Conservation (phyloP, 1,139 yeast species). For the Yamadazyma diddensiae region DNA sequence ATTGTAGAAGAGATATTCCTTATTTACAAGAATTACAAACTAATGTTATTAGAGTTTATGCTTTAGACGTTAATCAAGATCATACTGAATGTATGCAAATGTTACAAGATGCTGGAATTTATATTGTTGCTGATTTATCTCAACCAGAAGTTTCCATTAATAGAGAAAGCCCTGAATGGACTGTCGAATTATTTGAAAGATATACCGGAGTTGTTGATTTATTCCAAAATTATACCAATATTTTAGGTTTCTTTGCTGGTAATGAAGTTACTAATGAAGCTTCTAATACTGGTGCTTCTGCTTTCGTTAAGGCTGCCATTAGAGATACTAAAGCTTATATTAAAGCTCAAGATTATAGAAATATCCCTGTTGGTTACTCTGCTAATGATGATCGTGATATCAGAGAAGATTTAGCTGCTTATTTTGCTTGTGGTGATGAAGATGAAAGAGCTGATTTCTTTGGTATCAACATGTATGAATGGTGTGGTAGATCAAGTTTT, state of each 20-base stretch:
- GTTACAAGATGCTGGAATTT: constrained; percentile 85
- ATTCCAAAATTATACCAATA: constrained; percentile 77
- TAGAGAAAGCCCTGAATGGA: constrained; percentile 76
- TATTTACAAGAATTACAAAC: constrained; percentile 74
- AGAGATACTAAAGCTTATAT: constrained; percentile 90
- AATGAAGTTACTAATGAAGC: constrained; percentile 71
- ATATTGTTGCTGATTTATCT: constrained; percentile 82
- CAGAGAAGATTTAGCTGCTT: constrained; percentile 75
- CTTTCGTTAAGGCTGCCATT: constrained; percentile 86
- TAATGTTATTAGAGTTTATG: constrained; percentile 72
- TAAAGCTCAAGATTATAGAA: constrained; percentile 60
- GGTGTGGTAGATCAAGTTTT: constrained; percentile 82
- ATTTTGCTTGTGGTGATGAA: constrained; percentile 69
- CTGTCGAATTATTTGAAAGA: constrained; percentile 61
- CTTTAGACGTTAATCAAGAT: constrained; percentile 66
- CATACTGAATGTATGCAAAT: constrained; percentile 89
- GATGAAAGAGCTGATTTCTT: constrained; percentile 81
- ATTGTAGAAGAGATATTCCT: constrained; percentile 77
- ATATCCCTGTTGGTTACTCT: constrained; percentile 88
- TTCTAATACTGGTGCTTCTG: constrained; percentile 59
- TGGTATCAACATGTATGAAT: constrained; percentile 87
- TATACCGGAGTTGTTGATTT: constrained; percentile 82
- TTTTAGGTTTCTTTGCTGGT: constrained; percentile 90
- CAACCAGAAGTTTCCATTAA: constrained; percentile 75
- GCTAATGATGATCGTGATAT: constrained; percentile 80